phyloP scores from a whole-genome alignment of 352 stramenopile species.

The Phytophthora uliginosa region DNA sequence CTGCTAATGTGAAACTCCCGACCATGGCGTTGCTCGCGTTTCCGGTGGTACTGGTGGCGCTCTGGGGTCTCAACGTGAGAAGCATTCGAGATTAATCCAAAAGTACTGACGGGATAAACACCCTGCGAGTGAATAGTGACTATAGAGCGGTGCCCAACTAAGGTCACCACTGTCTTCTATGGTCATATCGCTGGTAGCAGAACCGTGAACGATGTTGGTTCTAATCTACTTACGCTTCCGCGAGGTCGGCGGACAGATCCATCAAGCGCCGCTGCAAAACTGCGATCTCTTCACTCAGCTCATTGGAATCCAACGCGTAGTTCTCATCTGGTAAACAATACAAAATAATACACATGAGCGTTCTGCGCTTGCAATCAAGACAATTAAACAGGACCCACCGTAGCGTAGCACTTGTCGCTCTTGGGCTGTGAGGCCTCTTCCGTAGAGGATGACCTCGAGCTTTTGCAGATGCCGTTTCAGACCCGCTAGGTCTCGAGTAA shows the following conservation, averaged over 20 bases:
- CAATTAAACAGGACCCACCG: conserved; percentile 29
- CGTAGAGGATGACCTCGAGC: conserved; percentile 79
- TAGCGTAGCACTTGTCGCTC: conserved; percentile 58
- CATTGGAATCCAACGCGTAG: conserved; percentile 62
- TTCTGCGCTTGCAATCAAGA: background rate
- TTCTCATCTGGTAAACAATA: conserved; percentile 47
- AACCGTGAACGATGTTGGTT: background rate
- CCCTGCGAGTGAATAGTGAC: background rate
- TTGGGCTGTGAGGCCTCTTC: conserved; percentile 50
- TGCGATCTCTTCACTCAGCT: conserved; percentile 74
- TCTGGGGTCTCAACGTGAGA: conserved; percentile 76
- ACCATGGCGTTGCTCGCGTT: conserved; percentile 75
- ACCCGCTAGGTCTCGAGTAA: conserved; percentile 69
- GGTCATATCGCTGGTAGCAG: background rate
- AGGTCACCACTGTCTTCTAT: background rate
- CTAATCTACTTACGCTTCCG: conserved; percentile 36
- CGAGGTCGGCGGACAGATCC: conserved; percentile 66
- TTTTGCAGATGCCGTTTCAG: conserved; percentile 79
- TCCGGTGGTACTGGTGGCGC: conserved; percentile 51
- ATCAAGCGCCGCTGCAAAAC: conserved; percentile 69
- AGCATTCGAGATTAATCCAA: conserved; percentile 59
- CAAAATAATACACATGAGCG: conserved; percentile 1
- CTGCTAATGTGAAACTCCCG: conserved; percentile 56
- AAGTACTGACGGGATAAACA: conserved; percentile 23
- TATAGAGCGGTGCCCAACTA: background rate